Conservation (phyloP, 2,329 filamentous ascomycete genomes). For the Fusarium neocosmosporiellum region DNA sequence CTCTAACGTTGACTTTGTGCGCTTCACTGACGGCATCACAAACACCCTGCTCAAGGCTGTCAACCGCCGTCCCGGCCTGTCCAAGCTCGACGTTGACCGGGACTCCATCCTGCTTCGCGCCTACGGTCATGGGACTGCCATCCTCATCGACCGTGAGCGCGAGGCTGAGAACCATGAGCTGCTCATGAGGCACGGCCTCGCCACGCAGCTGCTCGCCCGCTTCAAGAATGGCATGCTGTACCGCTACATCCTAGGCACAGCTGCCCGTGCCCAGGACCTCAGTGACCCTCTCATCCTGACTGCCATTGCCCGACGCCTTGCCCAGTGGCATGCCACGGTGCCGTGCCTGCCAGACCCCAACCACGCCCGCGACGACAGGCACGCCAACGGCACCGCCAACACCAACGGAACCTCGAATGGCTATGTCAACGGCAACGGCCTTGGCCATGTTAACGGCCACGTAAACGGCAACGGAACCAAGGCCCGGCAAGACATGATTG, state of each 20-base stretch:
- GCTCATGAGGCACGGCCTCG: conserved; percentile 83
- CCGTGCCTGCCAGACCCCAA: conserved; percentile 62
- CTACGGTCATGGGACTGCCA: conserved; percentile 92
- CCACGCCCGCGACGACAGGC: conserved; percentile 30
- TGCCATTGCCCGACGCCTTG: conserved; percentile 85
- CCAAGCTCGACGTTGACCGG: conserved; percentile 78
- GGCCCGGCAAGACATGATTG: conserved; percentile 55
- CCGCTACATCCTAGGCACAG: conserved; percentile 84
- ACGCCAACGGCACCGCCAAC: conserved; percentile 52
- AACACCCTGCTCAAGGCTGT: conserved; percentile 89
- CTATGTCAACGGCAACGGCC: conserved; percentile 50
- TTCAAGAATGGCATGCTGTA: conserved; percentile 98
- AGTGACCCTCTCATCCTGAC: conserved; percentile 80
- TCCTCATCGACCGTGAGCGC: conserved; percentile 95
- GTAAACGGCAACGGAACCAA: conserved; percentile 42
- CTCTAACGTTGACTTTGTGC: conserved; percentile 83
- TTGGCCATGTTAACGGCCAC: conserved; percentile 45
- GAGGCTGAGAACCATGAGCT: conserved; percentile 84
- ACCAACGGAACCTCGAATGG: conserved; percentile 39
- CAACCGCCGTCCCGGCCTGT: conserved; percentile 73
- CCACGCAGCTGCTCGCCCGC: conserved; percentile 86
- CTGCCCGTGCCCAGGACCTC: conserved; percentile 84
- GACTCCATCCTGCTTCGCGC: conserved; percentile 91
- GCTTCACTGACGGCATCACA: conserved; percentile 98
- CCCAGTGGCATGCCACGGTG: conserved; percentile 89